phyloP scores from a whole-genome alignment of 2,329 filamentous ascomycete species.

The Sporothrix variecibatus region DNA sequence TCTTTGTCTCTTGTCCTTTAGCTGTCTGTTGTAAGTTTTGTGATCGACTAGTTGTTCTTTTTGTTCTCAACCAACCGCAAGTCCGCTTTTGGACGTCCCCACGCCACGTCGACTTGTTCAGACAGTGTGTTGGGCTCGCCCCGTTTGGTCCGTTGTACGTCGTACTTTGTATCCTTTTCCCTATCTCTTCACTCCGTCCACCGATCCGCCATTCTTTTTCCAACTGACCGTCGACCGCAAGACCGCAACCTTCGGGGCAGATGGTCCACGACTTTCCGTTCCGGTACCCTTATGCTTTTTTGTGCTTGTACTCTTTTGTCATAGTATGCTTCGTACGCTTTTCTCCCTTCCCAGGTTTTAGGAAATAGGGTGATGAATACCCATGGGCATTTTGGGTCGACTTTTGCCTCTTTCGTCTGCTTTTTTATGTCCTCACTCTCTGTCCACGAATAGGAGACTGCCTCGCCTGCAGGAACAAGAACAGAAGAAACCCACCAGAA shows the following conservation, averaged over 20 bases:
- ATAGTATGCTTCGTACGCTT: neutral
- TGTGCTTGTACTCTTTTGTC: neutral
- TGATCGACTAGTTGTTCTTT: neutral
- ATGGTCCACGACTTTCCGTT: neutral
- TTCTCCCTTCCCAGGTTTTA: neutral
- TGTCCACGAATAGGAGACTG: neutral
- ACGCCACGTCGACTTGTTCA: neutral
- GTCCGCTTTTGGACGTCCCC: constrained; percentile 4
- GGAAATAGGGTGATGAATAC: neutral
- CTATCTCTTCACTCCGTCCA: neutral
- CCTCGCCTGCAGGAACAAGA: neutral
- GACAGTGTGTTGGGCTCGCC: neutral
- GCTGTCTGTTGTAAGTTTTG: neutral
- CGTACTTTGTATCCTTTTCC: neutral
- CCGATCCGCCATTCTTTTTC: neutral
- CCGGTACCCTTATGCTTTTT: neutral
- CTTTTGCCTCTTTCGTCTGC: neutral
- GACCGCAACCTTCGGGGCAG: neutral
- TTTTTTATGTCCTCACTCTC: neutral
- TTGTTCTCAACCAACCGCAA: constrained; percentile 3
- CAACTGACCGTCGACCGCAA: neutral
- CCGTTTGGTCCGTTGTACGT: neutral
- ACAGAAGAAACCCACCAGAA: neutral
- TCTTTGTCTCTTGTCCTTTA: neutral
- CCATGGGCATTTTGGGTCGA: neutral